These are phyloP conservation scores for Aspergillus brunneoviolaceus DNA, from an alignment of 2,329 filamentous ascomycete genomes.

Conservation along the genomic window DNA sequence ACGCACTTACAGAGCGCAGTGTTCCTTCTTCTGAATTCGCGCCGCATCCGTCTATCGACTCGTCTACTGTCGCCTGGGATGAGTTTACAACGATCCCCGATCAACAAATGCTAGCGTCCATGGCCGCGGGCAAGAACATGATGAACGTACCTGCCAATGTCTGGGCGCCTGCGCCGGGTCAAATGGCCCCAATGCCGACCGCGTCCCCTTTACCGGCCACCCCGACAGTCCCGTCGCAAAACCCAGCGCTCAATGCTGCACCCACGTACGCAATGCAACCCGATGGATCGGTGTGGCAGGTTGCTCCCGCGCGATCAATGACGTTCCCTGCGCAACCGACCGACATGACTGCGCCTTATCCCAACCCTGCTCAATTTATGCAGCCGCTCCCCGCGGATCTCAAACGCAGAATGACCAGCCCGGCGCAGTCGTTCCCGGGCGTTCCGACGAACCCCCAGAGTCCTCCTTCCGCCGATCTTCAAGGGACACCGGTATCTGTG, in stretches of 20 bases:
- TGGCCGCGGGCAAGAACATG: slow-evolving; percentile 34
- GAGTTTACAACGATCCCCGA: slow-evolving; percentile 39
- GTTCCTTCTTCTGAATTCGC: slow-evolving; percentile 31
- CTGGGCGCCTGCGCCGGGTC: slow-evolving; percentile 31
- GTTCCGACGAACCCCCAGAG: slow-evolving; percentile 25
- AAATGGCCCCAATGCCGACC: slow-evolving; percentile 29
- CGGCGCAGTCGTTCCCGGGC: slow-evolving; percentile 27
- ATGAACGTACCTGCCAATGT: slow-evolving; percentile 34
- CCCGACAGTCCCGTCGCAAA: slow-evolving; percentile 33
- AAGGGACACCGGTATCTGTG: slow-evolving; percentile 28
- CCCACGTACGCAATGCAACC: slow-evolving; percentile 36
- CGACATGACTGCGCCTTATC: slow-evolving; percentile 27
- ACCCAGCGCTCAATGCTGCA: slow-evolving; percentile 30
- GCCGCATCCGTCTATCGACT: slow-evolving; percentile 33
- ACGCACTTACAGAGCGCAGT: slow-evolving; percentile 25
- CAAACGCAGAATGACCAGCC: slow-evolving; percentile 40
- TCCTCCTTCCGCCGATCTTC: slow-evolving; percentile 28
- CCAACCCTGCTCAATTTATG: slow-evolving; percentile 30
- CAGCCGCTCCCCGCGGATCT: slow-evolving; percentile 32
- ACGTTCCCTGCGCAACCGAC: slow-evolving; percentile 32
- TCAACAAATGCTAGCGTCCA: slow-evolving; percentile 35
- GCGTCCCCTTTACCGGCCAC: slow-evolving; percentile 30
- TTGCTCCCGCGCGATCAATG: slow-evolving; percentile 34
- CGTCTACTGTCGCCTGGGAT: slow-evolving; percentile 37
- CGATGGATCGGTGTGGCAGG: slow-evolving; percentile 39